Evolutionary conservation across 805 yeast species (phyloP).

Genomic region (Wickerhamiella cacticola): DNA sequence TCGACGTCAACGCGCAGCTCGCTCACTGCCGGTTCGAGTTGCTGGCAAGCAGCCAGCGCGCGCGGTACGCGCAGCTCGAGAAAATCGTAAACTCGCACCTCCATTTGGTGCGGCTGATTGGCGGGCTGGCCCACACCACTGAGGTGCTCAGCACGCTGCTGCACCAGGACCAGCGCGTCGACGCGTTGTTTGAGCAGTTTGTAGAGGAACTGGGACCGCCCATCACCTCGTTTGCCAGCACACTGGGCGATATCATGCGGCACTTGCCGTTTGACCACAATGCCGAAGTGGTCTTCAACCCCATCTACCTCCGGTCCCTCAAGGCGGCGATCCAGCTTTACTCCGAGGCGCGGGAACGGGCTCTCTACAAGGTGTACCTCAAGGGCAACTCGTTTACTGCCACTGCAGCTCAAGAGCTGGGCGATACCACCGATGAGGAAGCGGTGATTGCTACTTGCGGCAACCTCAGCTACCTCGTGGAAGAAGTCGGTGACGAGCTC

Average conservation of each 20-base stretch:
- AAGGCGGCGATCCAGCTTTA: conserved; percentile 43
- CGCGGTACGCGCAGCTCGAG: conserved; percentile 37
- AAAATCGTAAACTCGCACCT: conserved; percentile 33
- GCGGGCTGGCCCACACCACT: conserved; percentile 56
- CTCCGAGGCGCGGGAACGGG: conserved; percentile 42
- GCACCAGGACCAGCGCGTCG: conserved; percentile 20
- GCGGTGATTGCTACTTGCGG: conserved; percentile 79
- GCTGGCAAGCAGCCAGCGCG: conserved; percentile 41
- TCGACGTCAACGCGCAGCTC: conserved; percentile 32
- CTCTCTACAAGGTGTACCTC: conserved; percentile 46
- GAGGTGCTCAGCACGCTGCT: conserved; percentile 53
- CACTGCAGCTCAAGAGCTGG: too few relatives aligned
- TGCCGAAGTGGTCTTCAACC: conserved; percentile 31
- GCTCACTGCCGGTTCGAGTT: conserved; percentile 57
- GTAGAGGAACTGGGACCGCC: conserved; percentile 63
- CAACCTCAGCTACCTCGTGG: conserved; percentile 55
- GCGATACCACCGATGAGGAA: conserved; percentile 51
- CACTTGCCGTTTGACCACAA: conserved; percentile 43
- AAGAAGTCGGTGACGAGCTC: conserved; percentile 51
- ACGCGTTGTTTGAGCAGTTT: conserved; percentile 51
- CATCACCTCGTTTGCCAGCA: conserved; percentile 50
- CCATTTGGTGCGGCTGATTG: conserved; percentile 43
- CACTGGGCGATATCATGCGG: conserved; percentile 44
- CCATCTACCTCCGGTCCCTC: conserved; percentile 34
- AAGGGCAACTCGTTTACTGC: conserved; percentile 19